phyloP scores from a whole-genome alignment of 1,284 basidiomycete species.

The Ceratobasidium sp. region DNA sequence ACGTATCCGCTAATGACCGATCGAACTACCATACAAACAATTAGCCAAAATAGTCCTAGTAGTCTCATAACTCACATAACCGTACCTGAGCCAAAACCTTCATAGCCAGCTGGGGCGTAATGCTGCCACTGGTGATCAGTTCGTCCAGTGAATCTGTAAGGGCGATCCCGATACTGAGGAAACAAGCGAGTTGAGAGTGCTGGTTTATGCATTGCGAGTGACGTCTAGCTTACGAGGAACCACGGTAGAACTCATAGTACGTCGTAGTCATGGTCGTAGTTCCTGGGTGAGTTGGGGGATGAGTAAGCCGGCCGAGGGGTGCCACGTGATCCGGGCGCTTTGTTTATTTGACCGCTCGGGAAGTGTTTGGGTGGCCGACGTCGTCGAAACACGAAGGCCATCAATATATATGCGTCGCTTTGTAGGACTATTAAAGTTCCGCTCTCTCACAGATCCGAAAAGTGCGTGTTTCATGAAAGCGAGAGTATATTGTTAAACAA shows the following conservation, averaged over 20 bases:
- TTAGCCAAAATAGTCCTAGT: constrained; percentile 30
- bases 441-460: too few species aligned
- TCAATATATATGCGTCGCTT: neutral
- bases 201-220: neutral
- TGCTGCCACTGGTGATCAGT: constrained; percentile 95
- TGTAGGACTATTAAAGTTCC: too few species aligned
- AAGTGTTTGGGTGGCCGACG: neutral
- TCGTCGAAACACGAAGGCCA: neutral
- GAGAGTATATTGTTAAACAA: neutral
- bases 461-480: too few species aligned
- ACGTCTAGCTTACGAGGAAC: constrained; percentile 75
- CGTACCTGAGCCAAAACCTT: constrained; percentile 93
- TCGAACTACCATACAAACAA: constrained; percentile 74
- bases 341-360: too few species aligned
- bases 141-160: constrained; percentile 99
- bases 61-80: neutral
- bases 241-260: constrained; percentile 92
- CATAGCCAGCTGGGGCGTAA: constrained; percentile 97
- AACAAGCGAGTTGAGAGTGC: neutral
- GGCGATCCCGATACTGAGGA: constrained; percentile 89
- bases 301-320: neutral
- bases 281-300: constrained; percentile 43
- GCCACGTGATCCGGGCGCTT: constrained; percentile 14
- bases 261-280: constrained; percentile 55
- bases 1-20: constrained; percentile 89